Percentiles rank a stretch among this genome's conserved stretches.
Conservation (phyloP, 208 protist genomes). For the Leishmania turanica region DNA sequence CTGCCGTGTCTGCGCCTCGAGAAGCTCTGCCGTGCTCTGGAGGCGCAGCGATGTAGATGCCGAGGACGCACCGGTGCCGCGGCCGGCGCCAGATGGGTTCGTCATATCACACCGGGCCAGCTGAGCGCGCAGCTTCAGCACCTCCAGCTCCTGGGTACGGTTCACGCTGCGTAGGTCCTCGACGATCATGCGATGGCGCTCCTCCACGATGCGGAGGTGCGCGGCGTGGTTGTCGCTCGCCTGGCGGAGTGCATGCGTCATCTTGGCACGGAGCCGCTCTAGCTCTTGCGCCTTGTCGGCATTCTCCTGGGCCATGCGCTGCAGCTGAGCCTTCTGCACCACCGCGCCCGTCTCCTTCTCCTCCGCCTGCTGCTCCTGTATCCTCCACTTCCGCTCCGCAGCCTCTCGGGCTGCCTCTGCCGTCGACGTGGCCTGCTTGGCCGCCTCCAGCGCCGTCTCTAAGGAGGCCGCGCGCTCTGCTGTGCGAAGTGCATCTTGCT, state of each 20-base stretch:
- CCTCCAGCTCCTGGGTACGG: slow-evolving; percentile 70
- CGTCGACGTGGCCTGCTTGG: slow-evolving; percentile 20
- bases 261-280: slow-evolving; percentile 65
- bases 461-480: slow-evolving; percentile 3
- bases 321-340: slow-evolving; percentile 52
- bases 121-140: slow-evolving; percentile 70
- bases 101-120: slow-evolving; percentile 57
- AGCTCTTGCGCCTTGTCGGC: slow-evolving; percentile 73
- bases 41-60: slow-evolving; percentile 7
- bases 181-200: slow-evolving; percentile 67
- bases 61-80: slow-evolving; percentile 9
- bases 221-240: slow-evolving; percentile 75
- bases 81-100: slow-evolving; percentile 21
- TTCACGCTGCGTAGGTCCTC: slow-evolving; percentile 59
- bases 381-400: slow-evolving; percentile 24
- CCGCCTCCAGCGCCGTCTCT: slow-evolving; percentile 26
- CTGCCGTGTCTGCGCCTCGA: slow-evolving; percentile 68
- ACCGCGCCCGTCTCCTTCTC: slow-evolving; percentile 39
- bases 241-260: slow-evolving; percentile 72
- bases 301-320: slow-evolving; percentile 63
- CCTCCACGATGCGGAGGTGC: slow-evolving; percentile 79
- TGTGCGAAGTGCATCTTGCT: slow-evolving; percentile 16
- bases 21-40: slow-evolving; percentile 55
- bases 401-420: slow-evolving; percentile 20
- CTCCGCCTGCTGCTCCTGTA: slow-evolving; percentile 25